Base-by-base conservation (phyloP, 2,329 filamentous ascomycete species). In the Clarireedia hainanense region DNA sequence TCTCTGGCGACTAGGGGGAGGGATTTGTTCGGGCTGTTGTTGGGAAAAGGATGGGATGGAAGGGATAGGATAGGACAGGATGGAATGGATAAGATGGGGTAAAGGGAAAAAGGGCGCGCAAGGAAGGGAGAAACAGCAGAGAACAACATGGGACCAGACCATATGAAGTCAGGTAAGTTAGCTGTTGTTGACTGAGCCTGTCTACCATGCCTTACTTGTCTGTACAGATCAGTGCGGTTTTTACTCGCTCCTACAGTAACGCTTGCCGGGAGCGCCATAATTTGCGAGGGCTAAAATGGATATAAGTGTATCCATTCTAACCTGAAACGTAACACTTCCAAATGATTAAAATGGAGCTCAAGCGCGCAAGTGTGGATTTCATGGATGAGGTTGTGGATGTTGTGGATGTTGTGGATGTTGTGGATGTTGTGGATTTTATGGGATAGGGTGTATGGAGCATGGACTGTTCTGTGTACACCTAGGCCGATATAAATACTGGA, bases 101-200 rank as follows among this genome's bases (percentile, higher is more conserved):
- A 34, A 34, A 34, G 30, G 30, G 30, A 58, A 60, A 58, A 57
- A 56, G 56, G 46, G 30, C 56, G 49, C 42, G 56, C 56, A 52
- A 54, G 40, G 57, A 56, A 23, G 24, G 6, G 42, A 46, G 30
- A 34, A 34, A 34, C 30, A 34, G 30, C 30, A 34, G 4, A 34
- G 30, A 34, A 34, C 12, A 34, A 34, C 30, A 34, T 12, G 30
- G 30, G 30, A 34, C 30, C 30, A 34, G 30, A 34, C 30, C 30
- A 34, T 34, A 34, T 34, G 30, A 34, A 34, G 30, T 34, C 30
- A 34, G 27, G 30, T 34, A 9, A 34, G 30, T 34, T 34, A 34
- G 30, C 30, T 34, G 14, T 51, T 50, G 15, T 37, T 52, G 23
- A 42, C 30, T 30, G 50, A 52, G 30, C 30, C n/a, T 36, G 17